These are phyloP conservation scores for Tylopilus balloui DNA, from an alignment of 768 basidiomycete genomes.

Conservation along the genomic window DNA sequence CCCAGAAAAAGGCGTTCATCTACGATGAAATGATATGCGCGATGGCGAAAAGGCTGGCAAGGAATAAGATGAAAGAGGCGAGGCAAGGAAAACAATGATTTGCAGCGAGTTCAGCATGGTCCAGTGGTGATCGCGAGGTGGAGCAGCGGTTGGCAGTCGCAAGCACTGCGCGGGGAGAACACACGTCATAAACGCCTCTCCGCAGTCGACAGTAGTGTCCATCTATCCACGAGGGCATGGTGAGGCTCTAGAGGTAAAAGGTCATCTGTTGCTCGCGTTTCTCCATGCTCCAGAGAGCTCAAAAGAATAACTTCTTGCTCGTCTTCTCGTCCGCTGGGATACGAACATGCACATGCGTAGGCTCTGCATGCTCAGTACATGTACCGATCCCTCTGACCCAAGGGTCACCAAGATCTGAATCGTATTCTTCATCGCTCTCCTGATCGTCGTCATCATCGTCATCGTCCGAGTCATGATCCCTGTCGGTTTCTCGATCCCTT, in stretches of 20 bases:
- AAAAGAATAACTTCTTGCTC: constrained; percentile 73
- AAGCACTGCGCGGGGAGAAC: neutral
- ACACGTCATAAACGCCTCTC: neutral
- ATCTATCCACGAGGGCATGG: constrained; percentile 16
- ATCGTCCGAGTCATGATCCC: constrained; percentile 33
- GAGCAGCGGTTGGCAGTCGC: neutral
- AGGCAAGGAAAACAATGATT: neutral
- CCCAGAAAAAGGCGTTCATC: neutral
- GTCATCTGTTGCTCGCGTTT: neutral
- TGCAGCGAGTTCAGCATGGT: neutral
- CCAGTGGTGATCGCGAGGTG: neutral
- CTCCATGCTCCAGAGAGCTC: constrained; percentile 1
- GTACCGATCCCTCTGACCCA: constrained; percentile 77
- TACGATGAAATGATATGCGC: neutral
- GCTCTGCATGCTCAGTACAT: constrained; percentile 52
- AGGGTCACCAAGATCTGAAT: constrained; percentile 78
- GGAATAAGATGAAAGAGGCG: neutral
- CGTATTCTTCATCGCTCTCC: constrained; percentile 37
- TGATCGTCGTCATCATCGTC: constrained; percentile 22
- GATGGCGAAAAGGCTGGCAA: neutral
- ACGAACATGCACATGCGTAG: constrained; percentile 69
- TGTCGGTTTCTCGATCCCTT: constrained; percentile 27
- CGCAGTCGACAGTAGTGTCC: neutral
- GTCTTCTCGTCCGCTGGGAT: constrained; percentile 70
- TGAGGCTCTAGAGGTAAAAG: constrained; percentile 8